Base-by-base conservation (phyloP, 768 basidiomycete genomes). In the Mycena rosella region DNA sequence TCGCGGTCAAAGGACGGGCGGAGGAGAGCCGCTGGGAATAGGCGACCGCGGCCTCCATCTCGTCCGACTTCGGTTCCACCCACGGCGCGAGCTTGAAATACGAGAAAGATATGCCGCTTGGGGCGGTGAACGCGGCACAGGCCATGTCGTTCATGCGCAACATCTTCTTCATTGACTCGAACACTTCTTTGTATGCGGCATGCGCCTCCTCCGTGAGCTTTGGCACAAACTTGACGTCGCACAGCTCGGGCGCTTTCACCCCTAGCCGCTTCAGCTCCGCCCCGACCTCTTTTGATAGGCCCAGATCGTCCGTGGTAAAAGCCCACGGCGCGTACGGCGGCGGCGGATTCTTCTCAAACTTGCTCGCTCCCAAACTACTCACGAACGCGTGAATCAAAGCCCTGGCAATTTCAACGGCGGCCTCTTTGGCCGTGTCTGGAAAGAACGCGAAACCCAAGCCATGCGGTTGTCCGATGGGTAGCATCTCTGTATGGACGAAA, bases 351-450 rank as follows among this genome's bases (percentile, higher is more conserved):
- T 29, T 30, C 34, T 27, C 40, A 36, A 52, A 42, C 29, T 58
- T 30, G 7, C 40, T 32, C 22, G 3, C 17, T 24, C 54, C 63
- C 15, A 71, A n/a, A 34, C 66, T 62, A 51, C 61, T 63, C 34
- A 77, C 57, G 32, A 82, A 79, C 0, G 72, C 63, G 59, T 75
- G 73, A 36, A 80, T 69, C 11, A 80, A 61, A 3, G 73, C 78
- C 56, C 72, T 77, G 42, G 73, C 74, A 14, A 80, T 51, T 55
- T 75, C 76, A 18, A 73, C 72, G 6, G 80, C 78, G 27, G 80
- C 79, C 27, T 76, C 74, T 17, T 66, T 49, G 5, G 73, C 72
- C 3, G 74, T 73, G 59, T 80, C 79, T 2, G 80, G 79, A 56
- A 80, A 81, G 57, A 75, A 81, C 0, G 48, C n/a, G 7, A 76